Percentiles rank a stretch among this genome's conserved stretches.
These are phyloP conservation scores for Diplotaxis tenuifolia DNA, from an alignment of 345 rosid genomes.

Conservation along the genomic window DNA sequence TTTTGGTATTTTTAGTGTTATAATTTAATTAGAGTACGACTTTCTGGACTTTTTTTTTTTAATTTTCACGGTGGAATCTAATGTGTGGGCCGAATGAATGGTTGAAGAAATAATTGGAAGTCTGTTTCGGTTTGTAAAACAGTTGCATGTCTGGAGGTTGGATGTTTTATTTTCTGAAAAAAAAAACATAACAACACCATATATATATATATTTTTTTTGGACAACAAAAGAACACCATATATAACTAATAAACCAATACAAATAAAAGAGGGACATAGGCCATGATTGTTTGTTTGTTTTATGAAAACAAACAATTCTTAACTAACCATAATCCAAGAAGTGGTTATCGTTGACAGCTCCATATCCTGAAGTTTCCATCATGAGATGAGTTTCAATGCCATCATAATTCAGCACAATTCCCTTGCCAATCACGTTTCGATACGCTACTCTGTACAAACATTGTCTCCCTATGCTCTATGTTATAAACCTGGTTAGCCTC, in stretches of 20 bases:
- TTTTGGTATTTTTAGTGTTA: too few relatives aligned
- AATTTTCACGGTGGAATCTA: too few relatives aligned
- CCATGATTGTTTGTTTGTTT: neutral
- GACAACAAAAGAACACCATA: too few relatives aligned
- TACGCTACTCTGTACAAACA: constrained; percentile 92
- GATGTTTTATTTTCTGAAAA: too few relatives aligned
- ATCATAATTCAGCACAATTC: constrained; percentile 67
- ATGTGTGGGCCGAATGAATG: too few relatives aligned
- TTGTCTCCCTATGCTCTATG: constrained; percentile 72
- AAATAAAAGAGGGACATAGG: neutral
- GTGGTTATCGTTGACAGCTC: constrained; percentile 89
- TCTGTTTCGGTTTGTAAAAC: too few relatives aligned
- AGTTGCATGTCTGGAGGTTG: too few relatives aligned
- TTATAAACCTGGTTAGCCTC: constrained; percentile 65
- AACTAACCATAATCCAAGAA: constrained; percentile 78
- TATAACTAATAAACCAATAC: neutral
- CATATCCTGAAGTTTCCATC: constrained; percentile 99
- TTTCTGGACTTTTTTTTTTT: too few relatives aligned
- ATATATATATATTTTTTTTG: too few relatives aligned
- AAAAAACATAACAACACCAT: too few relatives aligned
- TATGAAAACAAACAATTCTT: neutral
- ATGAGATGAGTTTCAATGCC: constrained; percentile 82
- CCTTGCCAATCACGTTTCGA: constrained; percentile 88
- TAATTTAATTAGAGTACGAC: too few relatives aligned
- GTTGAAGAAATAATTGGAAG: too few relatives aligned